Evolutionary conservation across 1,139 yeast species (phyloP).

Genomic region (Lodderomyces margitis): DNA sequence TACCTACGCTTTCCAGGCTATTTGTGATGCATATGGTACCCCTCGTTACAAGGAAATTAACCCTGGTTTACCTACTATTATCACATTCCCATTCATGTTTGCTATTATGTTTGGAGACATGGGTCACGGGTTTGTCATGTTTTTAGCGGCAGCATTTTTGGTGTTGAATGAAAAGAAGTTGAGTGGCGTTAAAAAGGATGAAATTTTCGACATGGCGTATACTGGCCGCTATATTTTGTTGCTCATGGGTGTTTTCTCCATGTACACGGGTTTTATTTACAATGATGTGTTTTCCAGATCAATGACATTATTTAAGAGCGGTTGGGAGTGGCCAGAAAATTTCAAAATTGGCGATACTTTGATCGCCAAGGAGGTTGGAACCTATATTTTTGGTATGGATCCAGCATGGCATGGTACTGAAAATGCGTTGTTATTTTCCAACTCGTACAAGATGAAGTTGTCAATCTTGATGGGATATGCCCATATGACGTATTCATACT

Average conservation of each 20-base stretch:
- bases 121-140: conserved; percentile 73
- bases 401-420: conserved; percentile 84
- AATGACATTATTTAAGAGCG: conserved; percentile 68
- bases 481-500: conserved; percentile 74
- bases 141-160: conserved; percentile 56
- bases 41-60: conserved; percentile 77
- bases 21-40: conserved; percentile 79
- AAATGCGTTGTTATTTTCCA: conserved; percentile 67
- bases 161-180: conserved; percentile 62
- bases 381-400: conserved; percentile 68
- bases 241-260: conserved; percentile 74
- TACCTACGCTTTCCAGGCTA: conserved; percentile 71
- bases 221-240: conserved; percentile 71
- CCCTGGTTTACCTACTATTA: conserved; percentile 76
- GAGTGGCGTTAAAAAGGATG: conserved; percentile 64
- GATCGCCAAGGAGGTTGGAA: conserved; percentile 54
- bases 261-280: conserved; percentile 75
- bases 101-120: conserved; percentile 88
- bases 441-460: conserved; percentile 79
- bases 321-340: conserved; percentile 72
- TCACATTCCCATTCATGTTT: conserved; percentile 83
- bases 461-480: conserved; percentile 77
- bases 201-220: conserved; percentile 79
- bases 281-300: conserved; percentile 77
- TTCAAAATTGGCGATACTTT: conserved; percentile 59